phyloP scores from a whole-genome alignment of 768 basidiomycete species.

The Lactifluus pinguis region DNA sequence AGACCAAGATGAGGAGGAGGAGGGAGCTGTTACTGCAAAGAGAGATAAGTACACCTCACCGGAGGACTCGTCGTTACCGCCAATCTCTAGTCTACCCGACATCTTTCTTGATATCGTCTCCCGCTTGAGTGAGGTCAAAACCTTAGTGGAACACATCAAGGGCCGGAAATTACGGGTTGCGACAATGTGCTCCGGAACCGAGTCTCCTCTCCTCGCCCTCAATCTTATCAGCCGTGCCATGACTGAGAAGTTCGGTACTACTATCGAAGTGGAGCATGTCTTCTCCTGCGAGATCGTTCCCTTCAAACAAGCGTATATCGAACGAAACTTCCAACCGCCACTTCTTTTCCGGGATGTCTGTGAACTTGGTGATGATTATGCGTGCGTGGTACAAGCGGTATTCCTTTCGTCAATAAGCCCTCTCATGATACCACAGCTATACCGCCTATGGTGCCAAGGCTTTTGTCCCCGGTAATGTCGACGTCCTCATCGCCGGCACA shows the following conservation, averaged over 20 bases:
- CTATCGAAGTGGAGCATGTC: conserved; percentile 77
- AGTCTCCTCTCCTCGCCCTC: conserved; percentile 86
- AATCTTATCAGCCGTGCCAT: conserved; percentile 75
- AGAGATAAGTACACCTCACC: conserved; percentile 35
- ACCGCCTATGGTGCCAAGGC: conserved; percentile 88
- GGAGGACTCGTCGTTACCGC: conserved; percentile 63
- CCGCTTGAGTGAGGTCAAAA: conserved; percentile 54
- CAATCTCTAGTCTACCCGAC: conserved; percentile 58
- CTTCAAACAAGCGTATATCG: conserved; percentile 96
- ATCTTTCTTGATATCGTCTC: conserved; percentile 73
- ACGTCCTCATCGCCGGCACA: conserved; percentile 87
- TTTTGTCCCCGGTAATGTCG: conserved; percentile 82
- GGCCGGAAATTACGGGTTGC: conserved; percentile 87
- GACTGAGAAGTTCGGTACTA: conserved; percentile 51
- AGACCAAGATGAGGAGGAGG: conserved; percentile 24
- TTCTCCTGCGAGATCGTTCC: conserved; percentile 97
- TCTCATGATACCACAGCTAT: conserved; percentile 39
- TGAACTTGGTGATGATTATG: conserved; percentile 70
- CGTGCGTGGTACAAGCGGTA: conserved; percentile 38
- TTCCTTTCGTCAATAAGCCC: neutral
- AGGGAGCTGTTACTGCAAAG: conserved; percentile 27
- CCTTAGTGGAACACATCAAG: conserved; percentile 53
- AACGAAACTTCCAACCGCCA: conserved; percentile 90
- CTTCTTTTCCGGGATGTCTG: conserved; percentile 90
- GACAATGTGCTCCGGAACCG: conserved; percentile 97